Base-by-base conservation (phyloP, 257 asterid species). In the Solanum appendiculatum region DNA sequence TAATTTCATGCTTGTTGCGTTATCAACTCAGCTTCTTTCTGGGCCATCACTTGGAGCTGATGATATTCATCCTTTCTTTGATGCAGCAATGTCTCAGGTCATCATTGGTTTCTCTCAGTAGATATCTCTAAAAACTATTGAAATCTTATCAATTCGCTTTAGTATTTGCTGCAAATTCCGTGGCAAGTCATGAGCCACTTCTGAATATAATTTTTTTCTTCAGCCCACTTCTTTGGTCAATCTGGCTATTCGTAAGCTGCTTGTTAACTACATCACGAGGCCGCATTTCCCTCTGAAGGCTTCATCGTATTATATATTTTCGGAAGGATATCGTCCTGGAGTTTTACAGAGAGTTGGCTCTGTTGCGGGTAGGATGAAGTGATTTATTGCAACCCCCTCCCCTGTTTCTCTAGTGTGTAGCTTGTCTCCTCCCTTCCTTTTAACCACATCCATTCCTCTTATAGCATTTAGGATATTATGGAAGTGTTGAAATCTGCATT, bases 1-100 rank as follows among this genome's bases (percentile, higher is more conserved):
- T 86, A 94, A 96, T 93, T 97, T 97, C 93, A 85, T 95, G 89
- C 90, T 94, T 86, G 91, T 93, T 10, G 90, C 97, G 87, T 90
- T 93, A 93, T 97, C 99, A 81, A 96, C 98, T 75, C 99, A 97
- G 91, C 98, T 97, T 91, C 98, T 92, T 83, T 92, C 98, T 88
- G 98, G 98, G 89, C 98, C 99, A 54, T 93, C 99, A 77, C 97
- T 98, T 8, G 98, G 99, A 77, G 98, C 94, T 39, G 91, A 91
- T 90, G 99, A 96, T 88, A 84, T 88, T 86, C 98, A 96, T 89
- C 99, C 99, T 86, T 96, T 97, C 87, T 90, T 94, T 64, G 99
- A 97, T 90, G 96, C 99, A 83, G 92, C 93, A 85, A 96, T 96
- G 98, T 88, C 73, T 87, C 98, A 96, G 98, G 99, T 97, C 88